These are phyloP conservation scores for Inonotus hispidus DNA, from an alignment of 1,284 basidiomycete species.

Conservation along the genomic window DNA sequence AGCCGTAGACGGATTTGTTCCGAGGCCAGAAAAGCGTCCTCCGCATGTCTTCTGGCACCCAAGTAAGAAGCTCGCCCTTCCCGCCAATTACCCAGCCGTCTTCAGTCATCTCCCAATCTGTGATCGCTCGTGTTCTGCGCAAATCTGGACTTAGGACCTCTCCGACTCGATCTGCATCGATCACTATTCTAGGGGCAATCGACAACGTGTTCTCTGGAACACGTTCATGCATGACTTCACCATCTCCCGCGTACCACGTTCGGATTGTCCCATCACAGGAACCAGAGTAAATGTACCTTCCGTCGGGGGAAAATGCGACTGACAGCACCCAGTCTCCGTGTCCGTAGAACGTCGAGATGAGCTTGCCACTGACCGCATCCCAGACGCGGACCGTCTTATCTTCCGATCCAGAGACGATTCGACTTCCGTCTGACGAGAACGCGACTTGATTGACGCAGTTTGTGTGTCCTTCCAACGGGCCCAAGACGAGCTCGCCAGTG, in stretches of 20 bases:
- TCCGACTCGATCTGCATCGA: too few species aligned
- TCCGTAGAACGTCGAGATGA: not conserved
- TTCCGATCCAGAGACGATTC: not conserved
- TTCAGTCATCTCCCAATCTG: not conserved
- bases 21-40: not conserved
- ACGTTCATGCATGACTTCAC: not conserved
- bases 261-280: constrained; percentile 12
- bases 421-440: constrained; percentile 2
- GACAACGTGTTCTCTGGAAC: too few species aligned
- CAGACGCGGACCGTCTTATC: constrained; percentile 8
- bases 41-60: not conserved
- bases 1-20: not conserved
- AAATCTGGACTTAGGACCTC: not conserved
- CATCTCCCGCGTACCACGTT: constrained; percentile 20
- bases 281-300: constrained; percentile 16
- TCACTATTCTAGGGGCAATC: too few species aligned
- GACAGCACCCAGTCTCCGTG: constrained; percentile 9
- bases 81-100: not conserved
- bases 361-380: constrained; percentile 6
- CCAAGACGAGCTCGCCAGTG: not conserved
- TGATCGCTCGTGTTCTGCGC: not conserved
- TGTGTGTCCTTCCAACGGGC: not conserved
- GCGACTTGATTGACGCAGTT: not conserved
- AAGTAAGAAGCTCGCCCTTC: not conserved
- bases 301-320: constrained; percentile 72